These are phyloP conservation scores for Pleurotus pulmonarius DNA, from an alignment of 768 basidiomycete species.

Conservation along the genomic window DNA sequence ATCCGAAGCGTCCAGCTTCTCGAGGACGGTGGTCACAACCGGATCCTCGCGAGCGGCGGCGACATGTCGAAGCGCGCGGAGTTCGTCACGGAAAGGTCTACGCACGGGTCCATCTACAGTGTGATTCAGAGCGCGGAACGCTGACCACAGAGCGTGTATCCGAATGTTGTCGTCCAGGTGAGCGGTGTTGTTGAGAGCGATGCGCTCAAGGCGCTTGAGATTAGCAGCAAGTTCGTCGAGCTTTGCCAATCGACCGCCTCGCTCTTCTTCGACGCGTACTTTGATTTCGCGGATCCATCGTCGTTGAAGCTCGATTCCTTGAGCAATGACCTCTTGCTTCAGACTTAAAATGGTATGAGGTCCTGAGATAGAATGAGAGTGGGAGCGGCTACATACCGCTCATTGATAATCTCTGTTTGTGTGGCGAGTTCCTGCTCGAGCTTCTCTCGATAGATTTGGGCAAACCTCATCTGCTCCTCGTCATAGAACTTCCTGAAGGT, in stretches of 20 bases:
- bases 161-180: conserved; percentile 94
- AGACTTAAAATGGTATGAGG: conserved; percentile 44
- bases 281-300: conserved; percentile 97
- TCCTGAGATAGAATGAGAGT: neutral
- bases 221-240: conserved; percentile 90
- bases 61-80: conserved; percentile 76
- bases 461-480: conserved; percentile 67
- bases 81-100: conserved; percentile 86
- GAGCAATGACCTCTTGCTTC: conserved; percentile 91
- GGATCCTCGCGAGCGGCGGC: conserved; percentile 69
- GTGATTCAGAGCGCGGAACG: conserved; percentile 74
- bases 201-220: conserved; percentile 85
- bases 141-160: conserved; percentile 89
- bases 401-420: conserved; percentile 91
- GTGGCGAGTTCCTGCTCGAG: conserved; percentile 80
- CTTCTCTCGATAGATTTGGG: conserved; percentile 80
- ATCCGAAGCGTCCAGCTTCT: conserved; percentile 64
- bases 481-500: conserved; percentile 81
- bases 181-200: conserved; percentile 86
- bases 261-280: conserved; percentile 92
- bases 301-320: conserved; percentile 96
- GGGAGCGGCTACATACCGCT: conserved; percentile 56
- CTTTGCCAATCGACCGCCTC: conserved; percentile 91
- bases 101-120: conserved; percentile 64
- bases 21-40: conserved; percentile 61